Percentiles rank a stretch among this genome's conserved stretches.
Conservation (phyloP, 257 asterid genomes). For the Nicotiana knightiana region DNA sequence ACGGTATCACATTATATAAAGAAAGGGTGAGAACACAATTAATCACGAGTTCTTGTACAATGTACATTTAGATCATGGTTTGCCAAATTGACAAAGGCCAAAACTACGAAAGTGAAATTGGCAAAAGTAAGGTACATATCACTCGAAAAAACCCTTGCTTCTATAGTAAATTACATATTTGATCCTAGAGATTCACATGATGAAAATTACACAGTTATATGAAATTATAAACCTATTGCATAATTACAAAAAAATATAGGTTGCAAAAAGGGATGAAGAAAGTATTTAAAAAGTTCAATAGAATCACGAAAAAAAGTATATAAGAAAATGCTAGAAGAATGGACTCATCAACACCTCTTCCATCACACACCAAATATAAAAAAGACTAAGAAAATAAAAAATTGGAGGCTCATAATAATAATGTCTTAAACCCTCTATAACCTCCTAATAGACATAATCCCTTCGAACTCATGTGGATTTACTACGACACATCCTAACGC, state of each 20-base stretch:
- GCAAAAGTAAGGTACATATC: neutral
- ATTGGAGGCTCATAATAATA: too few species aligned
- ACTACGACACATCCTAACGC: too few species aligned
- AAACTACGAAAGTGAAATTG: neutral
- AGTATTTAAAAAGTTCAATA: neutral
- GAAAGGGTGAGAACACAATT: too few species aligned
- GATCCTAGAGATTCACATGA: neutral
- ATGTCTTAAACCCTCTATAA: too few species aligned
- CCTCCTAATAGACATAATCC: too few species aligned
- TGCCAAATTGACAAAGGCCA: too few species aligned
- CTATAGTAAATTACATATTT: neutral
- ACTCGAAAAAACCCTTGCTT: neutral
- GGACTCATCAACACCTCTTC: neutral
- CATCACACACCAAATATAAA: neutral
- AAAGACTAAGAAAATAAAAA: too few species aligned
- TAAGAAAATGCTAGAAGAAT: neutral
- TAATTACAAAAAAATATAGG: neutral
- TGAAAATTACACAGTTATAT: neutral
- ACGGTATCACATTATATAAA: too few species aligned
- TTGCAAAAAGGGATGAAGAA: neutral
- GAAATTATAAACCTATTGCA: neutral
- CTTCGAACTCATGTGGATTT: too few species aligned
- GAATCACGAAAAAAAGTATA: neutral
- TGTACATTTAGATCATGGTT: too few species aligned
- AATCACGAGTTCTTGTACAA: too few species aligned